Conservation (phyloP, 1,284 basidiomycete species). For the Chalciporus sp. region DNA sequence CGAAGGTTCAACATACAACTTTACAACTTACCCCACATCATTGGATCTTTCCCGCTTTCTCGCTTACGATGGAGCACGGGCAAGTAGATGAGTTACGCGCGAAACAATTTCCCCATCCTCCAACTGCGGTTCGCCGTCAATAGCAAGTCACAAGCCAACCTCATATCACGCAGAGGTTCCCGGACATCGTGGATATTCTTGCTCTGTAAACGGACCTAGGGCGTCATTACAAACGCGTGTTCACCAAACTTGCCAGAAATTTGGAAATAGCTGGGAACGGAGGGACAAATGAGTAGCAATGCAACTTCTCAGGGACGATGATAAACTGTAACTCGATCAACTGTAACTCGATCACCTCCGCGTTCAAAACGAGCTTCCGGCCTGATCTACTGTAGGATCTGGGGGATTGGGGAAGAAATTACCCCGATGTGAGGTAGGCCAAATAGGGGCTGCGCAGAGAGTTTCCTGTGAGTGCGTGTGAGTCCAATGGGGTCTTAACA, state of each 20-base stretch:
- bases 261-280: conserved; percentile 2
- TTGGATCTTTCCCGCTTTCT: neutral
- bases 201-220: neutral
- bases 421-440: neutral
- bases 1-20: neutral
- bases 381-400: conserved; percentile 7
- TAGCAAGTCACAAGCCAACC: neutral
- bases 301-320: conserved; percentile 2
- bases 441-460: conserved; percentile 1
- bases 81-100: neutral
- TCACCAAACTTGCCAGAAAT: neutral
- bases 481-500: conserved; percentile 2
- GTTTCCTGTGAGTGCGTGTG: conserved; percentile 7
- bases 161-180: neutral
- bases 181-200: conserved; percentile 1
- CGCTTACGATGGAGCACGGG: neutral
- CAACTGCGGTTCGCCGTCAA: neutral
- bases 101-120: neutral
- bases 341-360: too few species aligned
- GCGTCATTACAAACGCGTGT: neutral
- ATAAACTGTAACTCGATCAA: neutral
- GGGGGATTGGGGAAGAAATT: neutral
- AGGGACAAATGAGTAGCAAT: neutral
- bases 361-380: conserved; percentile 1
- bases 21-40: neutral